phyloP scores from a whole-genome alignment of 345 rosid species.

The Psidium friedrichsthalianum region DNA sequence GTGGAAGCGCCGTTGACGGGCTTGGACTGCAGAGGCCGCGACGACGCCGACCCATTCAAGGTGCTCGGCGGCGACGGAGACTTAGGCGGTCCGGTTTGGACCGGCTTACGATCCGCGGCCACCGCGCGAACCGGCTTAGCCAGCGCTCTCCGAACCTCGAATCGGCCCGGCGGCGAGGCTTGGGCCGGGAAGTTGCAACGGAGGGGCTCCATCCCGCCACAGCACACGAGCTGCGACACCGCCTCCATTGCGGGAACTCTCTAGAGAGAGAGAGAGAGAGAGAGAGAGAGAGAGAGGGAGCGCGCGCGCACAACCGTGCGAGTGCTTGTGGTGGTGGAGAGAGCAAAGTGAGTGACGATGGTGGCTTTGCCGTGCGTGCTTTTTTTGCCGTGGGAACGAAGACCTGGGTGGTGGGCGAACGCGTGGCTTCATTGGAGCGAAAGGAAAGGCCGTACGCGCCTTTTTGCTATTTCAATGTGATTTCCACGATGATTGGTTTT shows the following conservation, averaged over 20 bases:
- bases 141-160: not conserved
- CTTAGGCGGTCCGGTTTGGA: conserved; percentile 21
- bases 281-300: no score
- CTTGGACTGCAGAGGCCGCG: conserved; percentile 24
- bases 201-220: conserved; percentile 9
- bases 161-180: not conserved
- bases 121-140: conserved; percentile 24
- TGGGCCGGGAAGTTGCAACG: not conserved
- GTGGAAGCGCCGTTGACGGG: conserved; percentile 48
- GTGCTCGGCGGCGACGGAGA: conserved; percentile 18
- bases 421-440: conserved; percentile 28
- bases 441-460: not conserved
- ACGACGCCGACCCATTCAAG: conserved; percentile 28
- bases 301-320: no score
- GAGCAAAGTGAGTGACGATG: not conserved
- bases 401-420: conserved; percentile 21
- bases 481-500: not conserved
- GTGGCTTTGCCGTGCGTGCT: not conserved
- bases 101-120: conserved; percentile 67
- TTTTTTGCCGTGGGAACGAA: not conserved
- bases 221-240: conserved; percentile 10
- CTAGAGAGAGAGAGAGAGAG: not conserved
- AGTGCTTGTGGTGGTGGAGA: not conserved
- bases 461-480: not conserved
- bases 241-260: conserved; percentile 1